Base-by-base conservation (phyloP, 495 filamentous ascomycete species). In the Apiosordaria backusii region DNA sequence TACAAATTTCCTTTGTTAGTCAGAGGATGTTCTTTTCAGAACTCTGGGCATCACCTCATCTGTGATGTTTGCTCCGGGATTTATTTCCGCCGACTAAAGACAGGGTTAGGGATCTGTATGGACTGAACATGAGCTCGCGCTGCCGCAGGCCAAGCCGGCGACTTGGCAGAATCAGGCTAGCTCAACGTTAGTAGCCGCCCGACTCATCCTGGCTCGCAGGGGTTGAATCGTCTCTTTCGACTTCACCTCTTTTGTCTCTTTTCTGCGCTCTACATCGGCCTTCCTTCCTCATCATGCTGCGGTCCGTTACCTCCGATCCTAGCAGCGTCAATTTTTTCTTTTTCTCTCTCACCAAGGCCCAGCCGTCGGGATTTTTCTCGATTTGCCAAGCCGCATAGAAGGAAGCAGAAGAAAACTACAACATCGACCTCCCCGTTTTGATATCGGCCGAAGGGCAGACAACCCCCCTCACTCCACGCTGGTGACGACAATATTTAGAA, bases 71-170 rank as follows among this genome's bases (percentile, higher is more conserved):
- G 16, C 23, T 22, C 53, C 23, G 53, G 18, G 19, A 18, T 57
- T n/a, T 24, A 21, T 57, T 24, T 22, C 19, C 53, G 53, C 53
- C 18, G 23, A 22, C 53, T 21, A 24, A 24, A 0, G 21, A 4
- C 19, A 2, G 57, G 57, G 57, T 59, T 59, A 59, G 57, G 57
- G 57, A 26, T 22, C 53, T 24, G 53, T 21, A 29, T 7, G 1
- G 23, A n/a, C 22, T 7, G 1, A 13, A n/a, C 22, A 23, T 26
- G n/a, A 10, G 23, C 21, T 23, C 22, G 22, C 19, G 9, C 57
- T 18, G n/a, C 57, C n/a, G 4, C 7, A 27, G n/a, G 59, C 59
- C 59, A 61, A 61, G 59, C 25, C 59, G 59, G 59, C 59, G 59
- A 61, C 59, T 61, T 61, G 18, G 1, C 59, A 61, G 19, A 21